Conservation (phyloP, 2,329 filamentous ascomycete species). For the Scytalidium sp. region DNA sequence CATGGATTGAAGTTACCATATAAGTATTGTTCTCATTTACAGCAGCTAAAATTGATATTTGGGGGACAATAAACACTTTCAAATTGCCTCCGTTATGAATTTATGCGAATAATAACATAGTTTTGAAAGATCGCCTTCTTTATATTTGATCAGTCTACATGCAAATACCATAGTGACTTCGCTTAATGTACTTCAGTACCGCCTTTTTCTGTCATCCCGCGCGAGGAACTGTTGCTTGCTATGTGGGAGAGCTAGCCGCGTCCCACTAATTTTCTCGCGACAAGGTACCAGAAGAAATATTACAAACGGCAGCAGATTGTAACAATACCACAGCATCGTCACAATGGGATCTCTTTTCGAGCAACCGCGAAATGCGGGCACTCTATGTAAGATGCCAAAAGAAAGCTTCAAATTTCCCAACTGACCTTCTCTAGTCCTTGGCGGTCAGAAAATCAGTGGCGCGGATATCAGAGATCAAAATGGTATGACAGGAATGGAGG, state of each 20-base stretch:
- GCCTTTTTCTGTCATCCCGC: too few species aligned
- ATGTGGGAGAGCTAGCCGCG: neutral
- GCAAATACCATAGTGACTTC: too few species aligned
- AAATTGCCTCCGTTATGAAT: too few species aligned
- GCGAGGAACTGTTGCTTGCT: neutral
- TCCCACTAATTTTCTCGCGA: neutral
- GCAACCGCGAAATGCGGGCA: slow-evolving; percentile 86
- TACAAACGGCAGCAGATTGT: neutral
- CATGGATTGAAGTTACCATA: too few species aligned
- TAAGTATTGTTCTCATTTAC: too few species aligned
- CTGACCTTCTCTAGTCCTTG: slow-evolving; percentile 62
- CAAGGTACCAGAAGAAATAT: neutral
- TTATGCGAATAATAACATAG: too few species aligned
- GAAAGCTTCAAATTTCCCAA: neutral
- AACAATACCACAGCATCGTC: slow-evolving; percentile 4
- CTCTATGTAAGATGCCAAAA: slow-evolving; percentile 63
- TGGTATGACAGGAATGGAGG: slow-evolving; percentile 49
- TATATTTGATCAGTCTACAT: too few species aligned
- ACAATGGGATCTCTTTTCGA: slow-evolving; percentile 94
- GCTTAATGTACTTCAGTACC: too few species aligned
- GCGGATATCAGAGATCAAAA: slow-evolving; percentile 97
- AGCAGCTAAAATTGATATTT: too few species aligned
- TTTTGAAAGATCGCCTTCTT: too few species aligned
- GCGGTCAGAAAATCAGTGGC: slow-evolving; percentile 95
- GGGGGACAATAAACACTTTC: too few species aligned